Conservation (phyloP, 495 filamentous ascomycete genomes). For the Penicillium silybi region DNA sequence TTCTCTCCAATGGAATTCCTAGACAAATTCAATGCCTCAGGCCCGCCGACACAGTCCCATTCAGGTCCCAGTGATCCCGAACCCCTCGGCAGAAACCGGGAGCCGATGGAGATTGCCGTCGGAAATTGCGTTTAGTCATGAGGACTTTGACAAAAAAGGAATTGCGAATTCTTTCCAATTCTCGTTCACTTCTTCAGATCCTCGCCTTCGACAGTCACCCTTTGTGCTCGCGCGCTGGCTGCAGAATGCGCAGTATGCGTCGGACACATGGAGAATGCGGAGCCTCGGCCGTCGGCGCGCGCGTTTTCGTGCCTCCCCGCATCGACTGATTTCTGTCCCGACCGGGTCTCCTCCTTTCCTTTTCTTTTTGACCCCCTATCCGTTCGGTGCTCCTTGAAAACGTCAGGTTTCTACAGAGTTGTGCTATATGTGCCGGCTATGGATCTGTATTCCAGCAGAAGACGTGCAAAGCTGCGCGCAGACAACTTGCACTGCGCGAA, state of each 20-base stretch:
- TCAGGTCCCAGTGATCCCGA: neutral
- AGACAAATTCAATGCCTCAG: too few species aligned
- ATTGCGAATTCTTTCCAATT: neutral
- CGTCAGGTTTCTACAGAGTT: neutral
- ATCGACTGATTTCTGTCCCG: neutral
- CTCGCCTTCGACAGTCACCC: neutral
- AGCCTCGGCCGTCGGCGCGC: neutral
- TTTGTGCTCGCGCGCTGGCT: neutral
- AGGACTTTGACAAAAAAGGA: neutral
- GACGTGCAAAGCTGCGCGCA: slow-evolving; percentile 2
- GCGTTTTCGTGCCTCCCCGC: neutral
- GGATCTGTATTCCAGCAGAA: neutral
- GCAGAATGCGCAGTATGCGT: neutral
- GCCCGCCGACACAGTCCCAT: neutral
- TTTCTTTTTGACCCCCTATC: too few species aligned
- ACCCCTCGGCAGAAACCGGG: slow-evolving; percentile 30
- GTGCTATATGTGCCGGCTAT: neutral
- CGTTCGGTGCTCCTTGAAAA: neutral
- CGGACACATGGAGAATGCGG: neutral
- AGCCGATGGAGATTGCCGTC: slow-evolving; percentile 6
- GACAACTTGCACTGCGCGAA: neutral
- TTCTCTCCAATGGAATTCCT: too few species aligned
- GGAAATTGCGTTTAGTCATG: slow-evolving; percentile 21
- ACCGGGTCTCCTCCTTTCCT: neutral
- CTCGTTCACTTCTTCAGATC: neutral